Evolutionary conservation across 1,284 basidiomycete genomes (phyloP).

Genomic region (Boletus semigastroideus): DNA sequence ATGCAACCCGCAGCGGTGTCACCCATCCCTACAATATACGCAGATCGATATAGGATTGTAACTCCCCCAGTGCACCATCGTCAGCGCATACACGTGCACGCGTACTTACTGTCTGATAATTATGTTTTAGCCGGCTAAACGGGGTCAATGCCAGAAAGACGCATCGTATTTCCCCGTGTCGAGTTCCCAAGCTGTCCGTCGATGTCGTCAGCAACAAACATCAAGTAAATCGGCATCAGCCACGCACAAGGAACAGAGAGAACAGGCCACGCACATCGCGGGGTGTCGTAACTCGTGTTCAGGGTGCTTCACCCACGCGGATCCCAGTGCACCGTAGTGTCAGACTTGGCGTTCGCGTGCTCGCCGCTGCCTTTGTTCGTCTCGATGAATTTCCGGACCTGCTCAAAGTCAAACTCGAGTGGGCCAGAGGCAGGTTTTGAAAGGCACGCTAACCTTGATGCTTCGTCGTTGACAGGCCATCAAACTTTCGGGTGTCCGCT

Average conservation of each 20-base stretch:
- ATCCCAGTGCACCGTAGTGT: constrained; percentile 81
- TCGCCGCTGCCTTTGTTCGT: constrained; percentile 55
- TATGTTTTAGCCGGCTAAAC: constrained; percentile 60
- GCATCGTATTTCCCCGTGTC: constrained; percentile 45
- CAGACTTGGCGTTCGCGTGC: constrained; percentile 69
- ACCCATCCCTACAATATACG: constrained; percentile 65
- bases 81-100: neutral
- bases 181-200: constrained; percentile 67
- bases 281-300: constrained; percentile 74
- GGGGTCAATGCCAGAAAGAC: constrained; percentile 61
- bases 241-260: no score
- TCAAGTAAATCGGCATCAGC: neutral
- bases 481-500: constrained; percentile 65
- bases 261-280: constrained; percentile 70
- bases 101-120: constrained; percentile 69
- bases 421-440: constrained; percentile 21
- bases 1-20: constrained; percentile 70
- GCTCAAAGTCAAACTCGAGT: constrained; percentile 50
- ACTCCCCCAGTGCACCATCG: no score
- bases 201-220: constrained; percentile 14
- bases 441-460: constrained; percentile 10
- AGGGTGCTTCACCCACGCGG: constrained; percentile 71
- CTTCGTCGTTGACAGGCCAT: constrained; percentile 40
- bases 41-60: no score
- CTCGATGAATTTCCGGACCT: constrained; percentile 46